Evolutionary conservation across 2,329 filamentous ascomycete species (phyloP), one percentile per base, ranked within the genome.

Genomic region (Elsinoe ampelina): DNA sequence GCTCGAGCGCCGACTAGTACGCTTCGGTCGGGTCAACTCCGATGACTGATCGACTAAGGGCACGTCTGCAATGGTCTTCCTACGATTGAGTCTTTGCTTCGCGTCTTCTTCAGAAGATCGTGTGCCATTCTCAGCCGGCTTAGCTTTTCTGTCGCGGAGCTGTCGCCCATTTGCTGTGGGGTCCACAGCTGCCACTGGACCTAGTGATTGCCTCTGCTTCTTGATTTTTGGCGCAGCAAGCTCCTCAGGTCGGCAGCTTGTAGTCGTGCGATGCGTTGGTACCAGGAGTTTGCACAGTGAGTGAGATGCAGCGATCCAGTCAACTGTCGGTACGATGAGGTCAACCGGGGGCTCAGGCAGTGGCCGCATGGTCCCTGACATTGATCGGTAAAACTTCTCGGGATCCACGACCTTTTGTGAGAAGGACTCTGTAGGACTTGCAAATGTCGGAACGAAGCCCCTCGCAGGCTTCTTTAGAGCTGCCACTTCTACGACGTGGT

Each of bases 371-470:
- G 81, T 71, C 8, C 78, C 78, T 1, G 85, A 86, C 26, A 83
- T 70, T 61, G 78, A 86, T 26, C 84, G 79, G 41, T 82, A 79
- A 61, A 87, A 75, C 60, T 82, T 86, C 7, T 83, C 74, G 1
- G 85, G 80, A 45, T 86, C 80, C 0, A 87, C 78, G 10, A 89
- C 84, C 70, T 89, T 95, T 20, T 89, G 89, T 1, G 84, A 83
- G 41, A 89, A 97, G 0, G 92, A 87, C 60, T 92, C 87, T 0
- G 92, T 97, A 0, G 91, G 89, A 1, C 90, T 89, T 2, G 83
- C 89, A 70, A 91, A 96, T 1, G 87, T 91, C 1, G 87, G 84
- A 7, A 75, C 67, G 19, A 80, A 79, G 12, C 77, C 75, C 59
- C 73, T 74, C 26, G 82, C 81, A 12, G 77, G 70, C 64, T 81